A percentile compares a stretch with the other conserved stretches of the same genome.
Conservation (phyloP, 1,284 basidiomycete species). For the Trametes pubescens region DNA sequence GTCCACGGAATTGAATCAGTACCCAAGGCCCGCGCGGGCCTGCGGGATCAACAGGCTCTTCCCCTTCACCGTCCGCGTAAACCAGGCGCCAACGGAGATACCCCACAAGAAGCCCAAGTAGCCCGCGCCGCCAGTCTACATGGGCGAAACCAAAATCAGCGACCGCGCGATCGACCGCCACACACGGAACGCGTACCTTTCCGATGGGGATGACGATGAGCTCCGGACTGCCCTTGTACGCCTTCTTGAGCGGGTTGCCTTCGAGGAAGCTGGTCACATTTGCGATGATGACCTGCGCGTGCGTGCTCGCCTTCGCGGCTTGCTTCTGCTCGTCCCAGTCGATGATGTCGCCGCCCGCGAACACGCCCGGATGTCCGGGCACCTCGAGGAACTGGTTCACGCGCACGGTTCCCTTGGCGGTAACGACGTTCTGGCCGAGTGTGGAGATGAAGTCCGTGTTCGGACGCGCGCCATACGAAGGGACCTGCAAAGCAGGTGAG, state of each 20-base stretch:
- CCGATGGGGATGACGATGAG: conserved; percentile 66
- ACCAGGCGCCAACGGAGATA: conserved; percentile 40
- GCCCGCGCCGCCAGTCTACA: conserved; percentile 54
- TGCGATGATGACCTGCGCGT: conserved; percentile 52
- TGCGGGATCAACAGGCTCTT: conserved; percentile 38
- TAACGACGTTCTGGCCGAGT: conserved; percentile 53
- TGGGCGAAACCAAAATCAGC: neutral
- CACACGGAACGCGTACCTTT: conserved; percentile 48
- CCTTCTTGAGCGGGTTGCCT: conserved; percentile 45
- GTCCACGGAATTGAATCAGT: neutral
- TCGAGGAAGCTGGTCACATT: conserved; percentile 56
- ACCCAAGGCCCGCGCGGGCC: conserved; percentile 24
- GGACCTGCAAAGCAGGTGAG: conserved; percentile 46
- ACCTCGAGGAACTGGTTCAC: conserved; percentile 63
- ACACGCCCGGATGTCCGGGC: conserved; percentile 54
- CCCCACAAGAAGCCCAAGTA: conserved; percentile 61
- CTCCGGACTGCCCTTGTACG: conserved; percentile 64
- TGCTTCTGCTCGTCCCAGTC: conserved; percentile 70
- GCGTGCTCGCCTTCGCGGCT: conserved; percentile 53
- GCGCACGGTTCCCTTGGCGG: conserved; percentile 52
- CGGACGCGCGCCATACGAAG: conserved; percentile 56
- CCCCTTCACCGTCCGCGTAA: conserved; percentile 38
- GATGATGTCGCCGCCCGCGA: conserved; percentile 67
- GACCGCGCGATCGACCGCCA: neutral
- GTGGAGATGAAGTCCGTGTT: conserved; percentile 59